phyloP scores from a whole-genome alignment of 768 basidiomycete species.

The Naganishia friedmannii region DNA sequence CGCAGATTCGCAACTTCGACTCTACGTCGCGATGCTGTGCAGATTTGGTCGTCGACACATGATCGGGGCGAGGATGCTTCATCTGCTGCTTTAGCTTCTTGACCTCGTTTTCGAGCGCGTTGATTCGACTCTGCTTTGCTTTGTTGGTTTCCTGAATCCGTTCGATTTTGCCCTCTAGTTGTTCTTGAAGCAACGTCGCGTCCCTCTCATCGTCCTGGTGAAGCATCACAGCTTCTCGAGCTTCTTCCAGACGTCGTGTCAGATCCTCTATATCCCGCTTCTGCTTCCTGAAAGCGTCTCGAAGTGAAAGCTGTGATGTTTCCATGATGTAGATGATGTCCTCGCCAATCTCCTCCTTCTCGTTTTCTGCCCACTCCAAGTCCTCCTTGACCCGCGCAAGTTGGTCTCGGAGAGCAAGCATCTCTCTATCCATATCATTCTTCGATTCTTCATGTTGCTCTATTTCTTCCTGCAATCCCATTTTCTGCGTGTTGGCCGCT shows the following conservation, averaged over 20 bases:
- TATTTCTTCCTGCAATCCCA: background rate
- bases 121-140: constrained; percentile 5
- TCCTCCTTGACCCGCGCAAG: background rate
- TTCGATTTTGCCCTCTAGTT: background rate
- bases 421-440: constrained; percentile 1
- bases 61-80: background rate
- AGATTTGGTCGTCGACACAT: background rate
- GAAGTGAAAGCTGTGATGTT: background rate
- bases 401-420: constrained; percentile 7
- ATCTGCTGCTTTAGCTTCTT: constrained; percentile 15
- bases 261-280: background rate
- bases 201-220: constrained; percentile 8
- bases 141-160: background rate
- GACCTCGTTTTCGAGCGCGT: background rate
- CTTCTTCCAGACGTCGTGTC: background rate
- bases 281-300: background rate
- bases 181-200: background rate
- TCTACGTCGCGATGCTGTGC: background rate
- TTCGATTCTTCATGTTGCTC: constrained; percentile 1
- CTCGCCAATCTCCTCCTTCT: background rate
- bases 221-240: background rate
- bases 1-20: background rate
- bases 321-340: background rate
- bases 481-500: background rate
- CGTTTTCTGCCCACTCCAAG: constrained; percentile 11